Conservation (phyloP, 176 grass and related monocot genomes). For the Oryza nivara region DNA sequence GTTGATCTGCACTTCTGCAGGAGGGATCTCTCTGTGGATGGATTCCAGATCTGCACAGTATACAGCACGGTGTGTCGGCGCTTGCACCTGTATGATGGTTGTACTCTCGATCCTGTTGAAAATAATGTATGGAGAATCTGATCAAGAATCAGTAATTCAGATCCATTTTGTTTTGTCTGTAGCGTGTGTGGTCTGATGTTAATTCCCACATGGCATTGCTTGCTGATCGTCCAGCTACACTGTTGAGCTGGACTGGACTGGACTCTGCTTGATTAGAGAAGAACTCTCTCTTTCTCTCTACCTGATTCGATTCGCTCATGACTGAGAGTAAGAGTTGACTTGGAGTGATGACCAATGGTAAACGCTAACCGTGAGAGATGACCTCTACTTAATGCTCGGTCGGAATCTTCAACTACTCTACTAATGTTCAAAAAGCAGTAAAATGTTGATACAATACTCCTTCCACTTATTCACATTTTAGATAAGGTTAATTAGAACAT, state of each 20-base stretch:
- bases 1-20: background rate
- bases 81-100: background rate
- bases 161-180: constrained; percentile 1
- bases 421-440: too few relatives aligned
- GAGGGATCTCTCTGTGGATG: constrained; percentile 3
- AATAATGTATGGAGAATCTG: constrained; percentile 5
- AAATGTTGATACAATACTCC: too few relatives aligned
- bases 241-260: constrained; percentile 6
- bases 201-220: constrained; percentile 18
- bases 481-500: too few relatives aligned
- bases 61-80: background rate
- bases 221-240: background rate
- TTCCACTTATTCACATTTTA: too few relatives aligned
- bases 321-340: background rate
- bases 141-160: constrained; percentile 1
- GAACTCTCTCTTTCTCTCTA: background rate
- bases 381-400: too few relatives aligned
- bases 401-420: too few relatives aligned
- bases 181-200: background rate
- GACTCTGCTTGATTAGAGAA: background rate
- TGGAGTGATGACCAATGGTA: background rate
- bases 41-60: background rate
- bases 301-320: background rate
- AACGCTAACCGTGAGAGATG: background rate
- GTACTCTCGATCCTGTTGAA: background rate